phyloP scores from a whole-genome alignment of 441 rosid genomes.

The Dalechampia spathulata region DNA sequence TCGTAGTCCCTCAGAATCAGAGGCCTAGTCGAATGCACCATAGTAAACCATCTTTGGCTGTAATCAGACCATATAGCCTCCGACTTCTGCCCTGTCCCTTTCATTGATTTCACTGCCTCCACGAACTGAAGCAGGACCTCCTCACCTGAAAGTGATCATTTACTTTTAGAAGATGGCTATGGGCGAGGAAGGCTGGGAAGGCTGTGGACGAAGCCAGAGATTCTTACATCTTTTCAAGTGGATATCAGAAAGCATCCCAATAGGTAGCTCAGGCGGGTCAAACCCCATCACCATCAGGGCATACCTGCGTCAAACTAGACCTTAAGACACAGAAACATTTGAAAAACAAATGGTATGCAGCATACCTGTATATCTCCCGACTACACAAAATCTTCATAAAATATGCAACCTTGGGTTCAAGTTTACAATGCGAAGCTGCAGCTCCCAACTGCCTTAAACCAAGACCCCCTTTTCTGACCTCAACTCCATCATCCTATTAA shows the following conservation, averaged over 20 bases:
- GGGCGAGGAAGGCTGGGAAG: too few relatives aligned
- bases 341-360: background rate
- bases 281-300: conserved; percentile 68
- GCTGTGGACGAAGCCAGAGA: too few relatives aligned
- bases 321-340: too few relatives aligned
- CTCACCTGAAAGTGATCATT: conserved; percentile 39
- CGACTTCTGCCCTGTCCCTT: conserved; percentile 45
- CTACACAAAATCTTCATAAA: conserved; percentile 62
- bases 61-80: conserved; percentile 68
- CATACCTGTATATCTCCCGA: conserved; percentile 66
- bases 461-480: conserved; percentile 67
- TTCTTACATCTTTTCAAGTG: conserved; percentile 59
- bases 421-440: conserved; percentile 57
- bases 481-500: conserved; percentile 60
- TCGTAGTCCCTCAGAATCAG: conserved; percentile 54
- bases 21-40: conserved; percentile 61
- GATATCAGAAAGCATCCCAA: conserved; percentile 56
- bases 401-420: conserved; percentile 59
- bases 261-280: conserved; percentile 62
- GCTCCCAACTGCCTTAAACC: conserved; percentile 58
- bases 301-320: conserved; percentile 32
- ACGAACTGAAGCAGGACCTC: conserved; percentile 49
- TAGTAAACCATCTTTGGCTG: conserved; percentile 68
- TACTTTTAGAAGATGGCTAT: background rate
- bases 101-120: conserved; percentile 38